These are phyloP conservation scores for Prinsepia uniflora DNA, from an alignment of 306 rosid species.

Conservation along the genomic window DNA sequence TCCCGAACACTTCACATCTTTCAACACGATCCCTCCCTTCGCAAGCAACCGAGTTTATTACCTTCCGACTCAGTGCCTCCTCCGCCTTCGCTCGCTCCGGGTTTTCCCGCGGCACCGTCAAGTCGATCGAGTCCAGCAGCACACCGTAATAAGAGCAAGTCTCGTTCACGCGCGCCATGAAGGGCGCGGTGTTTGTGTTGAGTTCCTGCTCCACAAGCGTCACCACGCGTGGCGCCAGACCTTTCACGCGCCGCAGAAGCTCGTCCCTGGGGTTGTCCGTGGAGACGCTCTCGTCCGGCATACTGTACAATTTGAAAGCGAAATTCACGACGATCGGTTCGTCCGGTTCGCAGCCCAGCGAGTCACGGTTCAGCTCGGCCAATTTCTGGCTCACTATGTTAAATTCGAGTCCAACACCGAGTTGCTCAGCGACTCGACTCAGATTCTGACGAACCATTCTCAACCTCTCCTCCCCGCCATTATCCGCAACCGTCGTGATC, in stretches of 20 bases:
- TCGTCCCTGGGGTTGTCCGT: conserved; percentile 86
- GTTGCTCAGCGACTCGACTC: conserved; percentile 28
- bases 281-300: conserved; percentile 90
- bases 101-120: conserved; percentile 15
- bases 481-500: conserved; percentile 49
- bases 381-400: conserved; percentile 31
- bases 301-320: conserved; percentile 61
- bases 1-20: conserved; percentile 85
- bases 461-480: conserved; percentile 39
- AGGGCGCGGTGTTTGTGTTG: conserved; percentile 85
- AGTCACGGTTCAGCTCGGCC: conserved; percentile 68
- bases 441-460: conserved; percentile 33
- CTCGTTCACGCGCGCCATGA: conserved; percentile 65
- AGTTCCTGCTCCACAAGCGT: conserved; percentile 73
- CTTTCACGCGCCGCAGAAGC: conserved; percentile 76
- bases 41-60: conserved; percentile 63
- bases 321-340: conserved; percentile 66
- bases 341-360: conserved; percentile 51
- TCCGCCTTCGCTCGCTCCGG: conserved; percentile 51
- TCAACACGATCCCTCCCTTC: conserved; percentile 91
- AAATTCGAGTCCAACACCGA: conserved; percentile 43
- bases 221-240: conserved; percentile 58
- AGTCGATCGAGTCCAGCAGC: conserved; percentile 56
- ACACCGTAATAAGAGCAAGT: conserved; percentile 49
- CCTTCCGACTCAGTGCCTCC: conserved; percentile 59